phyloP scores from a whole-genome alignment of 352 stramenopile species.

The Pythium dissotocum region DNA sequence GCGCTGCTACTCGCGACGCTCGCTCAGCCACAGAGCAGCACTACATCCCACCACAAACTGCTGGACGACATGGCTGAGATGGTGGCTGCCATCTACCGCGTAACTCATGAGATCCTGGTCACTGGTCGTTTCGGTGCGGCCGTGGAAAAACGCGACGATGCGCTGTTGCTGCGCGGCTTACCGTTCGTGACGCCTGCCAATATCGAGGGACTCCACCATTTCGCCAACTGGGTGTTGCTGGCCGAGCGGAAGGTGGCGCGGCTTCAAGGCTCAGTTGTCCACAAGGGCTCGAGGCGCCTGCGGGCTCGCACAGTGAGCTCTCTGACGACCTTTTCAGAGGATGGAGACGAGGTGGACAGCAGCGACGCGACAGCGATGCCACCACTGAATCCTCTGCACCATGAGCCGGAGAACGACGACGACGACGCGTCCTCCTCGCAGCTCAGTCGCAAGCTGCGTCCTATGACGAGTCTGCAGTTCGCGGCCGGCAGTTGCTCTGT shows the following conservation, averaged over 20 bases:
- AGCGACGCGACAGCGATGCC: constrained; percentile 8
- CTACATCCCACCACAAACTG: constrained; percentile 25
- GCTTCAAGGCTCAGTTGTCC: constrained; percentile 43
- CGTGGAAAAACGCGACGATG: constrained; percentile 34
- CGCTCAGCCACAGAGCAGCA: constrained; percentile 31
- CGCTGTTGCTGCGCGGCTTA: constrained; percentile 19
- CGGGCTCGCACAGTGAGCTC: constrained; percentile 44
- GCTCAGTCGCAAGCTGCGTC: constrained; percentile 71
- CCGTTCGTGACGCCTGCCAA: constrained; percentile 57
- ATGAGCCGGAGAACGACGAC: constrained; percentile 22
- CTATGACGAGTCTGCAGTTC: constrained; percentile 82
- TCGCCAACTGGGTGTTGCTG: constrained; percentile 81
- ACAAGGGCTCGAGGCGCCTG: constrained; percentile 30
- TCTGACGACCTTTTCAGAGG: constrained; percentile 43
- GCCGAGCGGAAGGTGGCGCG: constrained; percentile 71
- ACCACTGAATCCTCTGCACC: constrained; percentile 23
- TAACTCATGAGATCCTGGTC: constrained; percentile 49
- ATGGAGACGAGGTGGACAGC: constrained; percentile 17
- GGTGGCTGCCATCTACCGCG: constrained; percentile 49
- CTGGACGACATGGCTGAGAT: constrained; percentile 62
- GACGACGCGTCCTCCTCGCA: constrained; percentile 38
- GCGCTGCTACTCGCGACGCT: constrained; percentile 70
- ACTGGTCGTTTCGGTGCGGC: constrained; percentile 41
- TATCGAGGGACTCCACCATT: constrained; percentile 69
- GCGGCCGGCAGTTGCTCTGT: constrained; percentile 58